A percentile compares a stretch with the other conserved stretches of the same genome.
Conservation (phyloP, 148 eudicot species). For the Chenopodium formosanum region DNA sequence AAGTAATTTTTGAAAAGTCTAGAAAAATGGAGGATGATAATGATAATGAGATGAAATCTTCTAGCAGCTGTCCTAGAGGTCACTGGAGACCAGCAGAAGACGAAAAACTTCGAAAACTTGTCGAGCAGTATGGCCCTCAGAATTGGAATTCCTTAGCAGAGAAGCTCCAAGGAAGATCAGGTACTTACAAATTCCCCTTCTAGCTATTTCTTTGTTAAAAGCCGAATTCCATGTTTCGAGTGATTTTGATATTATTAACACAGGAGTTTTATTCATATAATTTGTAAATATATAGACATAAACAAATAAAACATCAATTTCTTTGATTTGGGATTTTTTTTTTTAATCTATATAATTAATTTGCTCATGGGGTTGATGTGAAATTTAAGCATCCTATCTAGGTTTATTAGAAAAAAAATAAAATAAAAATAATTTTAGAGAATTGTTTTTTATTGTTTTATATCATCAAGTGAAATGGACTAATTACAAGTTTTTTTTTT, state of each 20-base stretch:
- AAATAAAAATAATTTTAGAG: too few species aligned
- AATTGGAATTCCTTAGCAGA: constrained; percentile 96
- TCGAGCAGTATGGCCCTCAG: constrained; percentile 81
- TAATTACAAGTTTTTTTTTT: not conserved
- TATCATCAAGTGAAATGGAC: too few species aligned
- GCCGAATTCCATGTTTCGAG: not conserved
- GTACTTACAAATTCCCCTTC: constrained; percentile 23
- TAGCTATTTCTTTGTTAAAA: not conserved
- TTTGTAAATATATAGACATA: too few species aligned
- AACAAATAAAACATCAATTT: not conserved
- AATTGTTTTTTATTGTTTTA: too few species aligned
- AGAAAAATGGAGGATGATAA: constrained; percentile 50
- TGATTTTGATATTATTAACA: not conserved
- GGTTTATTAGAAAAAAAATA: not conserved
- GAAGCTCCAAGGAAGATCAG: constrained; percentile 97
- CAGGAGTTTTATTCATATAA: not conserved
- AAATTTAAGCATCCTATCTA: constrained; percentile 10
- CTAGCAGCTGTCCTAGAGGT: constrained; percentile 69
- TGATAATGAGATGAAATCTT: constrained; percentile 41
- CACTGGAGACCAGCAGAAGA: constrained; percentile 98
- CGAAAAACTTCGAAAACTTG: constrained; percentile 78
- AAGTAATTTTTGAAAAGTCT: too few species aligned
- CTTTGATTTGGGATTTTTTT: not conserved
- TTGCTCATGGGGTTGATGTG: constrained; percentile 12
- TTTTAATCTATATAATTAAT: not conserved